Conservation (phyloP, 2,329 filamentous ascomycete species). For the Peltaster fructicola region DNA sequence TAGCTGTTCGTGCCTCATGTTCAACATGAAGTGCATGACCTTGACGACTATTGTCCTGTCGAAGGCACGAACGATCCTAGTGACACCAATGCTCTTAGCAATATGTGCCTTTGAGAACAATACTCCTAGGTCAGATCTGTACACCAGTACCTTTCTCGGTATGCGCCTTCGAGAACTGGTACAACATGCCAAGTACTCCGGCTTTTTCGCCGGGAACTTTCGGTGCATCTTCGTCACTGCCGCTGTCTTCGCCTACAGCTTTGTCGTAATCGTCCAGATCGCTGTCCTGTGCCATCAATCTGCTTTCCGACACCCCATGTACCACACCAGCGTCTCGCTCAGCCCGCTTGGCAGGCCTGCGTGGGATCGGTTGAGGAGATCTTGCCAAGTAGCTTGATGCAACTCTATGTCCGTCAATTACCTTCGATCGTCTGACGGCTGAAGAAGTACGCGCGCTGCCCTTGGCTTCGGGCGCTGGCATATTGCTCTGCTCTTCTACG, state of each 20-base stretch:
- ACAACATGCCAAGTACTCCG: slow-evolving; percentile 47
- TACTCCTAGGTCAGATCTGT: no score
- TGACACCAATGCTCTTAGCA: no score
- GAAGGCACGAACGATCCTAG: no score
- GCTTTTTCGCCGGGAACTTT: slow-evolving; percentile 24
- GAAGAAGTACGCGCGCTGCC: not conserved
- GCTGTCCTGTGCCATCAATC: slow-evolving; percentile 33
- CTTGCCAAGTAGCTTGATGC: no score
- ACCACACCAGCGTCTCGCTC: not conserved
- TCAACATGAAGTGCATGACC: no score
- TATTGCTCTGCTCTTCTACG: slow-evolving; percentile 8
- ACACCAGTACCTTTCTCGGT: slow-evolving; percentile 25
- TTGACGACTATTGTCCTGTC: no score
- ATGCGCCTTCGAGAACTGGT: slow-evolving; percentile 49
- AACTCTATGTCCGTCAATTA: no score
- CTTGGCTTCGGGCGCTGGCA: not conserved
- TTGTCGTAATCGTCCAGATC: slow-evolving; percentile 37
- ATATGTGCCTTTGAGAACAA: no score
- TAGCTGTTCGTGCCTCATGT: no score
- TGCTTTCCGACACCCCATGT: slow-evolving; percentile 23
- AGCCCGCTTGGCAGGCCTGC: not conserved
- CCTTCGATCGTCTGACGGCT: no score
- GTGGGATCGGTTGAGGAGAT: not conserved
- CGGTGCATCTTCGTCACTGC: slow-evolving; percentile 28
- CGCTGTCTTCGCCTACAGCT: slow-evolving; percentile 22